A percentile compares a stretch with the other conserved stretches of the same genome.
phyloP scores from a whole-genome alignment of 768 basidiomycete genomes.

The Boletus sp. region DNA sequence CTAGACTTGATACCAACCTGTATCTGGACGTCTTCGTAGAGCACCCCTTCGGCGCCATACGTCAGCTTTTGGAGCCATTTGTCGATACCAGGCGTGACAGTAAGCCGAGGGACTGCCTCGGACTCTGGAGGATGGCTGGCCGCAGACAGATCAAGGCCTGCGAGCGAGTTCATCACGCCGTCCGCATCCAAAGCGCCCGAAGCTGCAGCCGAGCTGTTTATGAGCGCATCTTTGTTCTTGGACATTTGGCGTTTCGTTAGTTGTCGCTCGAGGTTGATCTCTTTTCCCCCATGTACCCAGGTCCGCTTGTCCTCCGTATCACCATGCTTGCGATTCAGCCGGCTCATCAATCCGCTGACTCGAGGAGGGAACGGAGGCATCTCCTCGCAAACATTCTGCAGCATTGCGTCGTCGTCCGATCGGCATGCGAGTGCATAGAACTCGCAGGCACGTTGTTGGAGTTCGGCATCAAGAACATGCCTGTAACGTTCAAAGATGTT shows the following conservation, averaged over 20 bases:
- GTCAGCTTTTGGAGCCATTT: constrained; percentile 87
- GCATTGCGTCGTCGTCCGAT: constrained; percentile 85
- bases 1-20: constrained; percentile 96
- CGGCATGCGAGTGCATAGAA: constrained; percentile 86
- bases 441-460: constrained; percentile 98
- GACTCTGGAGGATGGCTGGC: constrained; percentile 18
- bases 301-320: constrained; percentile 95
- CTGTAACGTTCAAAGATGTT: constrained; percentile 96
- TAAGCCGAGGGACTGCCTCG: constrained; percentile 50
- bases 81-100: constrained; percentile 70
- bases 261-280: constrained; percentile 80
- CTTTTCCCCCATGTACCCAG: constrained; percentile 95
- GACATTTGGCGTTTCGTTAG: constrained; percentile 52
- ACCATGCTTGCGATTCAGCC: constrained; percentile 85
- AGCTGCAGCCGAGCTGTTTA: constrained; percentile 36
- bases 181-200: constrained; percentile 39
- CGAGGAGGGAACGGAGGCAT: constrained; percentile 99
- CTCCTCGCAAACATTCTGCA: constrained; percentile 95
- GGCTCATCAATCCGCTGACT: constrained; percentile 83
- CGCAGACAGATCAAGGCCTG: constrained; percentile 72
- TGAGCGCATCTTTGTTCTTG: constrained; percentile 30
- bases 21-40: constrained; percentile 94
- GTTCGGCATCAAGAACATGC: constrained; percentile 94
- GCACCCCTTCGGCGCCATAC: constrained; percentile 78
- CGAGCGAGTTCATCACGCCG: constrained; percentile 71